Conservation (phyloP, 129 eudicot genomes). For the Pseudognaphalium luteoalbum region DNA sequence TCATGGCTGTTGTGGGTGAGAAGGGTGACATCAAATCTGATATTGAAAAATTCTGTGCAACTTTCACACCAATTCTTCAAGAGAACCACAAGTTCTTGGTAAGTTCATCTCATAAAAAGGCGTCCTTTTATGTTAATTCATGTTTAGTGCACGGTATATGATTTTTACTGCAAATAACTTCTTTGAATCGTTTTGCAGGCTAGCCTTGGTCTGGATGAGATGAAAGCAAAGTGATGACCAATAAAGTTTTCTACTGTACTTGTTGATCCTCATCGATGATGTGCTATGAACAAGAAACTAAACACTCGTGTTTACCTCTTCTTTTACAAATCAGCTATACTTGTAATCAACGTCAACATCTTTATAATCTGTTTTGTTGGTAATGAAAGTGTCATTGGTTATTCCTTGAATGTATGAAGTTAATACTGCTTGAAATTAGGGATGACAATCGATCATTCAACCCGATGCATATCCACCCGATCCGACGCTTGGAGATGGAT, state of each 20-base stretch:
- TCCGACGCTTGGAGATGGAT: neutral
- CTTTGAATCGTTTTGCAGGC: conserved; percentile 51
- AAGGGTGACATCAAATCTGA: conserved; percentile 55
- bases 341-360: conserved; percentile 25
- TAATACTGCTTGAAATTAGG: neutral
- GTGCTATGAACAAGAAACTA: conserved; percentile 16
- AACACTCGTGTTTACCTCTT: conserved; percentile 18
- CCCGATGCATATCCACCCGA: neutral
- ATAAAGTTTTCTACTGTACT: neutral
- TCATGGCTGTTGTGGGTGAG: conserved; percentile 75
- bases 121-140: neutral
- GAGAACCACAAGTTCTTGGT: conserved; percentile 89
- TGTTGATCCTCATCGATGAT: conserved; percentile 20
- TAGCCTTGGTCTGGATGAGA: conserved; percentile 66
- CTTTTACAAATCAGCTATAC: conserved; percentile 14
- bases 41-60: conserved; percentile 59
- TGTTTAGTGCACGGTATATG: neutral
- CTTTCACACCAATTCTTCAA: conserved; percentile 64
- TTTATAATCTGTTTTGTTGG: conserved; percentile 26
- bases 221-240: conserved; percentile 60
- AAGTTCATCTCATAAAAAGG: conserved; percentile 24
- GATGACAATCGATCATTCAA: neutral
- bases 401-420: neutral
- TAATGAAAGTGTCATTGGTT: neutral
- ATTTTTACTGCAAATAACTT: conserved; percentile 1